Base-by-base conservation (phyloP, 1,284 basidiomycete species). In the Schizophyllum amplum region DNA sequence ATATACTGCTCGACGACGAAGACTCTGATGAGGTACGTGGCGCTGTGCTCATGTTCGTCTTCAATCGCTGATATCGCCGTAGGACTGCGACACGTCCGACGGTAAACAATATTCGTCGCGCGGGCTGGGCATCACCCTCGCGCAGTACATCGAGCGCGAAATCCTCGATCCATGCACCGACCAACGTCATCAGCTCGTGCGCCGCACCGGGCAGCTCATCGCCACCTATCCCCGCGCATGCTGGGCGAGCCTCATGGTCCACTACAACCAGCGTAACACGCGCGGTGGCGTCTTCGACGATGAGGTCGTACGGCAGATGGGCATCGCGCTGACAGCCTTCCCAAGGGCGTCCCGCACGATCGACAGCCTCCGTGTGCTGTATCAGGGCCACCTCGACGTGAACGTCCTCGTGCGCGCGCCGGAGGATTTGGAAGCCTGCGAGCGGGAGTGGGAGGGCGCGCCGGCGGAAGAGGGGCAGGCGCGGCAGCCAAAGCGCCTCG, bases 161-260 rank as follows among this genome's bases (percentile, higher is more conserved):
- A 66, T 90, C 20, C 72, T 90, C 27, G 79, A 87, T 60, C 76
- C 78, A 1, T 68, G 90, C 24, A 88, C 87, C 0, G 79, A 77
- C 5, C 81, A 83, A 22, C 71, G 73, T n/a, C 76, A 75, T 67
- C 61, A 72, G 27, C 63, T 80, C 54, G 59, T 74, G 26, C 68
- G 71, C 58, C 68, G 73, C 59, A 69, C 73, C 4, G 74, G 13
- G 11, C 15, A 11, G 3, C 24, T 24, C 13, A 9, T 50, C 48
- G 13, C 20, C 48, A 21, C 20, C 24, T 24, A 15, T 13, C 48
- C 21, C 4, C 48, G 48, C 48, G 48, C 11, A 9, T 20, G 20
- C 48, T 21, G 48, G 21, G 20, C 13, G 11, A 20, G 11, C 4
- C 15, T 50, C 13, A 24, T 50, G 48, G 13, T 9, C 17, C 13